phyloP scores from a whole-genome alignment of 148 eudicot genomes.

The Salicornia ramosissima region DNA sequence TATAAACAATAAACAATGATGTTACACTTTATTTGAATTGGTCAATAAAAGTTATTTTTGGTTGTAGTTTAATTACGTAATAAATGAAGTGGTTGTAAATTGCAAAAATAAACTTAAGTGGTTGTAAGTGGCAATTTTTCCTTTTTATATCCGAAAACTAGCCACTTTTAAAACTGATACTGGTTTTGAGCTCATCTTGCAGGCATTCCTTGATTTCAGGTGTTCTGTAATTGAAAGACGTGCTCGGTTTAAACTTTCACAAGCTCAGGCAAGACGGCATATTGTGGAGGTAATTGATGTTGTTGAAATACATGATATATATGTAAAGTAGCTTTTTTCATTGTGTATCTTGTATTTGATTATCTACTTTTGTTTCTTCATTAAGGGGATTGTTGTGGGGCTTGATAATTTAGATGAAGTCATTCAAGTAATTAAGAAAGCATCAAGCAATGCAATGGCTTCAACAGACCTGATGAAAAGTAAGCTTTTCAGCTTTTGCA shows the following conservation, averaged over 20 bases:
- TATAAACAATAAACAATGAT: too few relatives aligned
- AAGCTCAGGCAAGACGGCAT: constrained; percentile 78
- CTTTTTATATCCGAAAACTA: too few relatives aligned
- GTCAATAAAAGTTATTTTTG: too few relatives aligned
- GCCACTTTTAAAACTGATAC: not conserved
- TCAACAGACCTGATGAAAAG: constrained; percentile 60
- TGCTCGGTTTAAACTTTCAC: constrained; percentile 68
- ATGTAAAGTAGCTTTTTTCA: not conserved
- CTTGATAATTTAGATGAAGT: constrained; percentile 86
- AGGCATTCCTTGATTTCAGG: constrained; percentile 95
- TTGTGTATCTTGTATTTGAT: constrained; percentile 5
- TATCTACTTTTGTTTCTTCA: constrained; percentile 9
- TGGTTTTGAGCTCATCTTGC: constrained; percentile 24
- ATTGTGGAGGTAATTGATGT: constrained; percentile 64
- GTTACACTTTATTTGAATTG: too few relatives aligned
- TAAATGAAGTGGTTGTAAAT: too few relatives aligned
- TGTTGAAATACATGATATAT: not conserved
- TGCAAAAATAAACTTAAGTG: too few relatives aligned
- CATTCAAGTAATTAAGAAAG: constrained; percentile 65
- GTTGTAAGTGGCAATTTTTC: too few relatives aligned
- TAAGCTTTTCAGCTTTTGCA: constrained; percentile 21
- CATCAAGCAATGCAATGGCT: constrained; percentile 71
- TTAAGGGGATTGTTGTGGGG: constrained; percentile 77
- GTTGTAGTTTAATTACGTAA: too few relatives aligned
- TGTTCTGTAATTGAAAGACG: constrained; percentile 85